Evolutionary conservation across 106 monocot genomes (phyloP).

Genomic region (Alisma plantagoaquatica): DNA sequence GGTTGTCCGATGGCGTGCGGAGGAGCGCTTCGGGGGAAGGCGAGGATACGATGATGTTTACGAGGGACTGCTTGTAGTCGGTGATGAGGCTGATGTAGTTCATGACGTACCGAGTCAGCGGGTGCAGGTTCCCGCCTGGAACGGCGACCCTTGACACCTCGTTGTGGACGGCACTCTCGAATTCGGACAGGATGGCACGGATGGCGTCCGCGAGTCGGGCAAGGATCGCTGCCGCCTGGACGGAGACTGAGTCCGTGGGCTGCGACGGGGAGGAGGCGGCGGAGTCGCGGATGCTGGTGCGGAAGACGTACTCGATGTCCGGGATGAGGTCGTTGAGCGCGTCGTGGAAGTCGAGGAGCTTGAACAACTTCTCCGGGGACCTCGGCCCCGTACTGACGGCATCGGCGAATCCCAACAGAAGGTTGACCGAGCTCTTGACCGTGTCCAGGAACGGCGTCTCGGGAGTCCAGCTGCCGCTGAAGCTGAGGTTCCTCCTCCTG

Average conservation of each 20-base stretch:
- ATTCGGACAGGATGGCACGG: conserved; percentile 64
- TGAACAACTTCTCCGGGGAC: conserved; percentile 21
- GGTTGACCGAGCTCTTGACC: conserved; percentile 8
- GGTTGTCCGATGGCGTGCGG: no score
- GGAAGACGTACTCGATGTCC: conserved; percentile 13
- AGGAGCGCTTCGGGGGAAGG: conserved; percentile 21
- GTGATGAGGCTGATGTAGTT: conserved; percentile 68
- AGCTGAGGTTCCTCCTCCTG: no score
- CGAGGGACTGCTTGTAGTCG: conserved; percentile 56
- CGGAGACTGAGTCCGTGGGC: conserved; percentile 43
- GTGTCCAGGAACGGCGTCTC: conserved; percentile 11
- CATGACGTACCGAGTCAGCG: conserved; percentile 84
- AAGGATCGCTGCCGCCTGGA: conserved; percentile 45
- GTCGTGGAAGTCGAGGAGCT: conserved; percentile 20
- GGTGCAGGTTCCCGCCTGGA: conserved; percentile 72
- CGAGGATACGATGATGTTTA: conserved; percentile 39
- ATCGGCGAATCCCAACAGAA: conserved; percentile 18
- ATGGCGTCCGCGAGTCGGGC: conserved; percentile 49
- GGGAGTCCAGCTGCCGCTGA: not conserved
- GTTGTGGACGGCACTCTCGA: conserved; percentile 59
- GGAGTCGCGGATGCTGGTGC: no score
- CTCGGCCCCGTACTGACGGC: conserved; percentile 9
- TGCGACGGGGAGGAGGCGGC: no score
- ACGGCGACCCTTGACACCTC: conserved; percentile 41
- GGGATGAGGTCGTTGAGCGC: conserved; percentile 15